These are phyloP conservation scores for Diaporthe sp. DNA, from an alignment of 2,329 filamentous ascomycete genomes.

Conservation along the genomic window DNA sequence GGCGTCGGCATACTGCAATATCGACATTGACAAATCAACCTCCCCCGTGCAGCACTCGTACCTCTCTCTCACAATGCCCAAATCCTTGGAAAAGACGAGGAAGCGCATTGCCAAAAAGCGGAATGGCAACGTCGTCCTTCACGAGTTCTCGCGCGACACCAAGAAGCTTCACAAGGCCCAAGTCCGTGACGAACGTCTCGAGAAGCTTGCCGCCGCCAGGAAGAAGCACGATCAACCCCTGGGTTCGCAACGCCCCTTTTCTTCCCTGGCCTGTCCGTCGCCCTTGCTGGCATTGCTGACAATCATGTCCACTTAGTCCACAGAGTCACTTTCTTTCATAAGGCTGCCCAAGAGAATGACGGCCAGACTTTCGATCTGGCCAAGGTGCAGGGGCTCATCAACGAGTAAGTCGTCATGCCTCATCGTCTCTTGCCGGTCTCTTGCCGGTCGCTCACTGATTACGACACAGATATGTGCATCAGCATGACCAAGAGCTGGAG, in stretches of 20 bases:
- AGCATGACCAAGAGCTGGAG: conserved; percentile 77
- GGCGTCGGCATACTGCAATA: not conserved
- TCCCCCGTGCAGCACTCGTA: not conserved
- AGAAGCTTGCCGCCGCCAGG: conserved; percentile 75
- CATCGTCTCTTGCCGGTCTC: not conserved
- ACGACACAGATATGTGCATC: conserved; percentile 68
- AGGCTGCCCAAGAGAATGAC: conserved; percentile 65
- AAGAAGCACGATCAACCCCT: conserved; percentile 80
- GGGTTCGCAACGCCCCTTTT: conserved; percentile 57
- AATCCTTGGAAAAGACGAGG: conserved; percentile 81
- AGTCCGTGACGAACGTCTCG: conserved; percentile 84
- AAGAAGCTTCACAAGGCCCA: conserved; percentile 82
- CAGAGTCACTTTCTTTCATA: conserved; percentile 78
- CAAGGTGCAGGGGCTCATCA: conserved; percentile 70
- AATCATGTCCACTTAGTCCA: conserved; percentile 61
- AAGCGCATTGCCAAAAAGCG: conserved; percentile 94
- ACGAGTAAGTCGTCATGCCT: conserved; percentile 58
- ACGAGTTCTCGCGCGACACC: conserved; percentile 90
- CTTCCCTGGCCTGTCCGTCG: not conserved
- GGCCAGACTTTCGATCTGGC: conserved; percentile 62
- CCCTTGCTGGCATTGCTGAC: conserved; percentile 15
- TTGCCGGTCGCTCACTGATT: conserved; percentile 7
- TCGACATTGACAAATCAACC: not conserved
- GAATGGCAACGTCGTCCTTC: conserved; percentile 77
- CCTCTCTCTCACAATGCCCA: conserved; percentile 70